Percentiles rank a stretch among this genome's conserved stretches.
phyloP scores from a whole-genome alignment of 495 filamentous ascomycete species.

The Neurospora sp. region DNA sequence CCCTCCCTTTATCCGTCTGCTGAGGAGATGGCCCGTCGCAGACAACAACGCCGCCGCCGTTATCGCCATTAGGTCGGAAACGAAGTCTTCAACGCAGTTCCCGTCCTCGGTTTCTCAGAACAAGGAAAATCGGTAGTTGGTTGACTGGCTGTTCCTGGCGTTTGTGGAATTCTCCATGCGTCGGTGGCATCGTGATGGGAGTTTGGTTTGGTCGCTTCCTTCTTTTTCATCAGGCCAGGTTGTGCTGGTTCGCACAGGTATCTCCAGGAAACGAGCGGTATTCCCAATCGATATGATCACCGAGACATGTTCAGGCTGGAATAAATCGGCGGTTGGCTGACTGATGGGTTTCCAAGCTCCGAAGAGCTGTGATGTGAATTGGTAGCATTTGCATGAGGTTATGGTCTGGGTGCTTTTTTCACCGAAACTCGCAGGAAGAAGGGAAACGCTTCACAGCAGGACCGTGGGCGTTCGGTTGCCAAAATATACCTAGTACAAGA shows the following conservation, averaged over 20 bases:
- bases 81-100: neutral
- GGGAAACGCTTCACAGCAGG: neutral
- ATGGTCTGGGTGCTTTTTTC: neutral
- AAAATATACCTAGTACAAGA: neutral
- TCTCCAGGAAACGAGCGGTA: neutral
- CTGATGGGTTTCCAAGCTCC: neutral
- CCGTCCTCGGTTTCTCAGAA: no score
- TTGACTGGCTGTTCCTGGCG: neutral
- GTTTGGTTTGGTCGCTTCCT: neutral
- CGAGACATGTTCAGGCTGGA: neutral
- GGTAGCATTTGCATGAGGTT: neutral
- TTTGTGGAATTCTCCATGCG: neutral
- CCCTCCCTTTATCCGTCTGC: neutral
- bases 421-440: neutral
- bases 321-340: neutral
- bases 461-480: neutral
- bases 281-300: neutral
- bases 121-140: neutral
- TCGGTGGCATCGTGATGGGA: neutral
- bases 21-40: neutral
- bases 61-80: neutral
- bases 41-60: neutral
- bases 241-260: neutral
- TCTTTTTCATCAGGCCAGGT: neutral
- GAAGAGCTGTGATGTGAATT: neutral